Base-by-base conservation (phyloP, 1,284 basidiomycete genomes). In the Moesziomyces sp. region DNA sequence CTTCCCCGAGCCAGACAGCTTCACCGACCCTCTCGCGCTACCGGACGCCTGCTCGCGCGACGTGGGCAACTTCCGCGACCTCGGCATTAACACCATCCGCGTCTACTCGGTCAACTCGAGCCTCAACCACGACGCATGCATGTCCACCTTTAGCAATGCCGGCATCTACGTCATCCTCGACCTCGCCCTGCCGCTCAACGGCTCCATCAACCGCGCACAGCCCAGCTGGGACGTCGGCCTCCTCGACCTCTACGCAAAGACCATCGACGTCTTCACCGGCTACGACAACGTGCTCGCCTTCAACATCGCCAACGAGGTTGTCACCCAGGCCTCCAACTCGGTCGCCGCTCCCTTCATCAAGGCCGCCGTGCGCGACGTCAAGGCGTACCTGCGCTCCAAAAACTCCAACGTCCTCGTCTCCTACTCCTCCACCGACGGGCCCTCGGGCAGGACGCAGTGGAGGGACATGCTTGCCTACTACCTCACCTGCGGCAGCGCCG, bases 141-240 rank as follows among this genome's bases (percentile, higher is more conserved):
- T 97, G 94, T 85, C 85, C 48, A 85, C 89, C 9, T 87, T 97
- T 62, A 90, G 89, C 78, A 86, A 86, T 43, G 92, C 92, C 44
- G 91, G 91, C 43, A 96, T 96, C 71, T 96, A 96, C 84, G 89
- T 92, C 55, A 91, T 96, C 90, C 93, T 96, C 70, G 94, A 96
- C 84, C 87, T 96, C 50, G 88, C 92, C 1, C 86, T 94, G 11
- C 93, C 93, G 18, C 85, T 91, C 40, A 94, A 93, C 79, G 93
- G 93, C 44, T 93, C 91, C 35, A 93, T 95, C 67, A 89, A 94
- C 85, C 90, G 93, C 30, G 82, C 86, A 26, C 83, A 86, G 24
- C 93, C 94, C 0, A 84, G 90, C 0, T 97, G 94, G 94, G 88
- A 91, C 1, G 92, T 92, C 9, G 91, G 90, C 82, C 86, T 96